Base-by-base conservation (phyloP, 495 filamentous ascomycete species). In the Neurospora tetraspora region DNA sequence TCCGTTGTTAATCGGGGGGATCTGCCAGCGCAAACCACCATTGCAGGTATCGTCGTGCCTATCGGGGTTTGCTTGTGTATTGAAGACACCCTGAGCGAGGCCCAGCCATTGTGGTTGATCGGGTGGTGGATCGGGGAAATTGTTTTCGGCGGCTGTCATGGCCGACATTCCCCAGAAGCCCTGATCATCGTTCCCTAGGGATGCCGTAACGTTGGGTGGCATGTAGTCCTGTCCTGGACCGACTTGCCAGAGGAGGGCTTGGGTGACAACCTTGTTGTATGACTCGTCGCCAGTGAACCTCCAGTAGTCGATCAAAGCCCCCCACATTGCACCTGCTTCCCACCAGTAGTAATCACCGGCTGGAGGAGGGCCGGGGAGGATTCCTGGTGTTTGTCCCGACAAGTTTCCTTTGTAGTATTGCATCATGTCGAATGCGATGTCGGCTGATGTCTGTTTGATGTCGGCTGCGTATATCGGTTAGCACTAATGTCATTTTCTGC, bases 11-110 rank as follows among this genome's bases (percentile, higher is more conserved):
- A 87, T 89, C 5, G 87, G 83, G 73, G 90, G 91, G 68, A 96
- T 92, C 83, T 97, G 94, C 94, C 94, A 97, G 39, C 90, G 84
- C 74, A 97, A 76, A 1, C 93, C 93, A 65, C 91, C 91, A n/a
- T 83, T 83, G 75, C 93, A 92, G 7, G 83, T 80, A 0, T 79
- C 79, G 76, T 93, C 89, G 88, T 92, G 92, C 10, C 89, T 86
- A 8, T 81, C 77, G 14, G 83, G 81, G 37, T 69, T 71, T 1
- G 86, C 86, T 77, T 93, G 91, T 5, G 88, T 87, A 76, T 94
- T 92, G 84, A 92, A 93, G 16, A 93, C 92, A 70, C 88, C 91
- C 82, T 94, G 91, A 4, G 91, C 93, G 2, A 95, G 86, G 4
- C 89, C 88, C 37, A 93, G 83, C 91, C 90, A 94, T 73, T 90